These are phyloP conservation scores for Backusella liffmaniae DNA, from an alignment of 192 early-diverging fungal genomes.

Conservation along the genomic window DNA sequence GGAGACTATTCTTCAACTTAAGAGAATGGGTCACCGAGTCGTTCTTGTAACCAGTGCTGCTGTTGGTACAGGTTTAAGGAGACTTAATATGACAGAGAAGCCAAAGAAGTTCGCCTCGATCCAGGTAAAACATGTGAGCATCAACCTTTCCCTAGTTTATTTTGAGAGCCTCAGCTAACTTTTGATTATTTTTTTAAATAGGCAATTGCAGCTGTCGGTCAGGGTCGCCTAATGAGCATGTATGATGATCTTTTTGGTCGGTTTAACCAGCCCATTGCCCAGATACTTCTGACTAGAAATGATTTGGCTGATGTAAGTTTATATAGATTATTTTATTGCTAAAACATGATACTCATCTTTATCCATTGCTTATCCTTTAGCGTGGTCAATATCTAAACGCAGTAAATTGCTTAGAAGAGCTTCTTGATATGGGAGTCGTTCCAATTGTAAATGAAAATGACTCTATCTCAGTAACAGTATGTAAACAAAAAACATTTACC, in stretches of 20 bases:
- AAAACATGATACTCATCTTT: not conserved
- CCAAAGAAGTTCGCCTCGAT: constrained; percentile 79
- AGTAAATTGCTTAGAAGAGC: constrained; percentile 87
- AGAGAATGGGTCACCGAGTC: constrained; percentile 76
- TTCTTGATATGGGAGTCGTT: constrained; percentile 86
- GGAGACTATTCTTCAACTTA: constrained; percentile 87
- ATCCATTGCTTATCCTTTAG: constrained; percentile 42
- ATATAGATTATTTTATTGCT: constrained; percentile 13
- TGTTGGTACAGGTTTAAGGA: constrained; percentile 84
- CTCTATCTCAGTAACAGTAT: constrained; percentile 72
- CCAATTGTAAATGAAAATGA: constrained; percentile 99
- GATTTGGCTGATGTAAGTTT: constrained; percentile 81
- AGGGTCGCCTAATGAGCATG: constrained; percentile 94
- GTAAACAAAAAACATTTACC: not conserved
- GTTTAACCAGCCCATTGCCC: constrained; percentile 90
- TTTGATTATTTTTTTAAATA: constrained; percentile 23
- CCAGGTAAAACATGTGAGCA: constrained; percentile 45
- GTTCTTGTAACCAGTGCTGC: constrained; percentile 93
- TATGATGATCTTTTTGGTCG: constrained; percentile 94
- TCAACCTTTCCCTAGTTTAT: not conserved
- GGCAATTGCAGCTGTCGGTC: constrained; percentile 96
- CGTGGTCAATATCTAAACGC: constrained; percentile 96
- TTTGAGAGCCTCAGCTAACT: not conserved
- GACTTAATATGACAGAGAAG: constrained; percentile 70
- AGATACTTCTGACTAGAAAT: constrained; percentile 91